Evolutionary conservation across 805 yeast genomes (phyloP), one percentile per base, ranked within the genome.

Genomic region (Yarrowia osloensis): DNA sequence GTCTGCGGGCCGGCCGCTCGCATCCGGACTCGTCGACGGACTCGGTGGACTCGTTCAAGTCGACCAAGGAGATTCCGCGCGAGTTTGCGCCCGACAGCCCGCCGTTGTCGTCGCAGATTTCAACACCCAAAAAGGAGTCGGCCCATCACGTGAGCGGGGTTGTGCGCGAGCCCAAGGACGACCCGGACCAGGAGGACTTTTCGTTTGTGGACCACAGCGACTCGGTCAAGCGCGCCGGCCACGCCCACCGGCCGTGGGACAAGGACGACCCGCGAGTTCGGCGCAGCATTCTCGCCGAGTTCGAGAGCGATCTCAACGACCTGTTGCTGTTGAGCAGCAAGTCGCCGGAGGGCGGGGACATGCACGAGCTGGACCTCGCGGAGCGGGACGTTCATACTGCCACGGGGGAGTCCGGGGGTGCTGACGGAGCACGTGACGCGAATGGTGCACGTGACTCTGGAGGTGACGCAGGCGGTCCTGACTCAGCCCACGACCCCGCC

Each of bases 61-160:
- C 39, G 28, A 57, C 63, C 26, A 39, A 40, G 37, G 63, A 57
- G 49, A 57, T 57, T 40, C 63, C 63, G 6, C 63, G 63, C 63
- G 63, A 57, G 63, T 57, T 28, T 29, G 49, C 47, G 3, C 63
- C 63, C 5, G 63, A 57, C 4, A 17, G 19, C 3, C 63, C 63
- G 11, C 49, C 49, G 4, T 37, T 49, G 13, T 13, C 63, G 39
- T 39, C 49, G 17, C 46, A 35, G 26, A 37, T 39, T 19, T 37
- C 46, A 7, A 54, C 62, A 6, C 46, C 62, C 11, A 54, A 35
- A 24, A 54, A 35, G 62, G 49, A 42, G 46, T 40, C 46, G 2
- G 26, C 17, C 42, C 19, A 40, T 21, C 17, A 44, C 24, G 9
- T 42, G 6, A 21, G 8, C 26, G 4, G 26, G 21, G 29, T 2